Percentiles rank a stretch among this genome's conserved stretches.
These are phyloP conservation scores for Fomitiporia mediterranea DNA, from an alignment of 1,284 basidiomycete species.

Conservation along the genomic window DNA sequence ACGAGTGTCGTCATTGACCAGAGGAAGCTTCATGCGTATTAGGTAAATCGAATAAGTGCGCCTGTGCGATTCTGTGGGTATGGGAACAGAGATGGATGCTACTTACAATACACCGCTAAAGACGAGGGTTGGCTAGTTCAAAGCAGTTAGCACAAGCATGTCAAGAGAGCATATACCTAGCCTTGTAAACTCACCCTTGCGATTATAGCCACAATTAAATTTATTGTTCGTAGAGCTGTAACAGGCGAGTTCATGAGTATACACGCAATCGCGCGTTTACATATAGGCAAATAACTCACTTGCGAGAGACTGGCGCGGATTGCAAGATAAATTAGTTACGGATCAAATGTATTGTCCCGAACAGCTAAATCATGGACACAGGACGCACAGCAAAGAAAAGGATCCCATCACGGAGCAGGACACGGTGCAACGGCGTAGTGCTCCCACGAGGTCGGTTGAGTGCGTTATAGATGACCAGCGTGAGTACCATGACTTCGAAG, in stretches of 20 bases:
- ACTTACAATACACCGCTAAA: slow-evolving; percentile 4
- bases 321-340: no score
- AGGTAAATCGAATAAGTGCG: no score
- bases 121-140: not conserved
- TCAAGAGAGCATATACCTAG: not conserved
- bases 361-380: no score
- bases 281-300: not conserved
- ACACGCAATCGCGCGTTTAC: not conserved
- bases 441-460: slow-evolving; percentile 21
- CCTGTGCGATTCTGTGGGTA: no score
- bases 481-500: slow-evolving; percentile 23
- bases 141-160: not conserved
- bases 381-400: slow-evolving; percentile 22
- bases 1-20: slow-evolving; percentile 19
- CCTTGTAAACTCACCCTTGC: slow-evolving; percentile 1
- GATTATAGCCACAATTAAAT: slow-evolving; percentile 10
- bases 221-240: slow-evolving; percentile 6
- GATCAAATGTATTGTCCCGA: not conserved
- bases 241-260: not conserved
- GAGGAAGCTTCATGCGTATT: slow-evolving; percentile 9
- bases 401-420: slow-evolving; percentile 24
- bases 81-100: not conserved
- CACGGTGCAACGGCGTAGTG: slow-evolving; percentile 8
- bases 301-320: not conserved
- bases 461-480: slow-evolving; percentile 21